Percentiles rank a stretch among this genome's conserved stretches.
These are phyloP conservation scores for Plectranthus barbatus DNA, from an alignment of 257 asterid genomes.

Conservation along the genomic window DNA sequence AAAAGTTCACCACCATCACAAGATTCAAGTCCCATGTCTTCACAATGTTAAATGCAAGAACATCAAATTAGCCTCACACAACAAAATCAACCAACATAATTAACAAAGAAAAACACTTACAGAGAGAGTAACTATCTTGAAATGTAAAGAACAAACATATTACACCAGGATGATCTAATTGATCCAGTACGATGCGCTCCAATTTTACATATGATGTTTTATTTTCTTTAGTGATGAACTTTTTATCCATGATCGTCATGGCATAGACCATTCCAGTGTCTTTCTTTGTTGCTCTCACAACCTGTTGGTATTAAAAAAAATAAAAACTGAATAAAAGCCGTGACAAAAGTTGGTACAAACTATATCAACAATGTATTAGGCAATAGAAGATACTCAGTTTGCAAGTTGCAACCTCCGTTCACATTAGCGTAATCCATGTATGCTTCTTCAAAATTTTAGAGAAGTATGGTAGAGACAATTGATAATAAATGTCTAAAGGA, in stretches of 20 bases:
- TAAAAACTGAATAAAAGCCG: background rate
- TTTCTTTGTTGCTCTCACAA: constrained; percentile 94
- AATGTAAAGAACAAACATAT: constrained; percentile 80
- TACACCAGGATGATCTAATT: constrained; percentile 94
- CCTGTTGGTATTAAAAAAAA: constrained; percentile 36
- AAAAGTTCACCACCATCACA: constrained; percentile 99
- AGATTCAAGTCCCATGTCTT: constrained; percentile 97
- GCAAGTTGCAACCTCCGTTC: background rate
- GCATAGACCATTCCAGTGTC: constrained; percentile 83
- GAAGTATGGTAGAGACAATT: background rate
- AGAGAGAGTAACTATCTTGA: constrained; percentile 86
- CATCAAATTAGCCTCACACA: constrained; percentile 13
- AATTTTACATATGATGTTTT: constrained; percentile 95
- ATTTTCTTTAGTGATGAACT: constrained; percentile 94
- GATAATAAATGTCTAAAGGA: background rate
- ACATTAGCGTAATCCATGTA: background rate
- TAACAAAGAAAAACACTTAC: constrained; percentile 42
- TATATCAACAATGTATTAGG: background rate
- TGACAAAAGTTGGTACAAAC: background rate
- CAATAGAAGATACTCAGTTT: background rate
- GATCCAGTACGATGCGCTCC: constrained; percentile 96
- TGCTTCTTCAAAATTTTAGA: background rate
- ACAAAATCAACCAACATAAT: background rate
- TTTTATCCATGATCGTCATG: constrained; percentile 96
- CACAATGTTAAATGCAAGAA: constrained; percentile 23